Evolutionary conservation across 495 filamentous ascomycete genomes (phyloP).

Genomic region (Daldinia loculata): DNA sequence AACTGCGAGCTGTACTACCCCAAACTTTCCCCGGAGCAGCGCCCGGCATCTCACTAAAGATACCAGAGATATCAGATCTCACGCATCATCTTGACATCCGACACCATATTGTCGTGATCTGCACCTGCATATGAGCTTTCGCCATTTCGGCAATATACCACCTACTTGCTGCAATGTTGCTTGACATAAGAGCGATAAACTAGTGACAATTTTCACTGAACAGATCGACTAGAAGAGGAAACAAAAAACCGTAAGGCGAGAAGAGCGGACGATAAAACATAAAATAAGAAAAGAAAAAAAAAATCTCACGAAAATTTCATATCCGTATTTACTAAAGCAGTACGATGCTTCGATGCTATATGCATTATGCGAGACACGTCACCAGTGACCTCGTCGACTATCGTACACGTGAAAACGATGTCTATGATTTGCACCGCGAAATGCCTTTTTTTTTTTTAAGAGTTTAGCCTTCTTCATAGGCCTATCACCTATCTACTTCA

Average conservation of each 20-base stretch:
- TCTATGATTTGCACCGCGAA: conserved; percentile 27
- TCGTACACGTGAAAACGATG: conserved; percentile 37
- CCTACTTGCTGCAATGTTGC: too few relatives aligned
- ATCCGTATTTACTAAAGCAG: conserved; percentile 36
- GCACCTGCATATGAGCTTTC: too few relatives aligned
- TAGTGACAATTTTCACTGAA: not conserved
- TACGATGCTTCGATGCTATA: conserved; percentile 18
- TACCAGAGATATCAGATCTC: not conserved
- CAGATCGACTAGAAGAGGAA: not conserved
- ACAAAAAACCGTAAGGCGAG: not conserved
- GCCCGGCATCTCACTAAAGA: conserved; percentile 4
- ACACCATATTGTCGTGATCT: not conserved
- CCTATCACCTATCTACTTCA: conserved; percentile 58
- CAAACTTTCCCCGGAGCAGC: not conserved
- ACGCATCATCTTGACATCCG: not conserved
- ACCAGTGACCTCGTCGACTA: conserved; percentile 30
- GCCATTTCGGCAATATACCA: too few relatives aligned
- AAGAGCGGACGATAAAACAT: not conserved
- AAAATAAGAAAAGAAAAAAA: conserved; percentile 7
- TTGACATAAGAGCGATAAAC: not conserved
- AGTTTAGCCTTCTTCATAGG: conserved; percentile 21
- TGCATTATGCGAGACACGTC: conserved; percentile 23
- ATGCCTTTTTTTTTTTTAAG: conserved; percentile 5
- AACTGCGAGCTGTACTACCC: conserved; percentile 36
- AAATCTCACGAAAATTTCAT: conserved; percentile 21